These are phyloP conservation scores for Cochlearia excelsa DNA, from an alignment of 345 rosid genomes.

Conservation along the genomic window DNA sequence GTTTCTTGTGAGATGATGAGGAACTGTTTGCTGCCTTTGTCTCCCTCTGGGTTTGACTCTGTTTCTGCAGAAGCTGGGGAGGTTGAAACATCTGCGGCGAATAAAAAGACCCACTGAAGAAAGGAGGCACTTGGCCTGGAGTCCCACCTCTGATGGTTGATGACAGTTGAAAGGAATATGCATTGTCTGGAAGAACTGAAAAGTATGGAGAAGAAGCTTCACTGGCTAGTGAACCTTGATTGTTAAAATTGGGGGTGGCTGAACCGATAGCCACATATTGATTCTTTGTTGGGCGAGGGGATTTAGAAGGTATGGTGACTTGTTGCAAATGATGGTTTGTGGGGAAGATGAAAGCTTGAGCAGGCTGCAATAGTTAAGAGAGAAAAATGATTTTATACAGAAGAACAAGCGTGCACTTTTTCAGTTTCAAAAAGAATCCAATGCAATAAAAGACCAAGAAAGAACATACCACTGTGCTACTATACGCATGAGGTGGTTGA, in stretches of 20 bases:
- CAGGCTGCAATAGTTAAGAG: conserved; percentile 37
- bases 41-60: conserved; percentile 34
- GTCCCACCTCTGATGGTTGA: conserved; percentile 42
- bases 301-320: conserved; percentile 31
- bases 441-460: conserved; percentile 4
- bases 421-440: conserved; percentile 3
- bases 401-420: background rate
- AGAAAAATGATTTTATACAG: conserved; percentile 1
- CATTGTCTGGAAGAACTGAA: conserved; percentile 47
- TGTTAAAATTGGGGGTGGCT: conserved; percentile 42
- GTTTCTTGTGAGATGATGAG: conserved; percentile 48
- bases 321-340: conserved; percentile 44
- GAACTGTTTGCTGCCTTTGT: conserved; percentile 42
- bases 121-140: conserved; percentile 45
- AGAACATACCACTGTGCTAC: conserved; percentile 44
- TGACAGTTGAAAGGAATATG: conserved; percentile 43
- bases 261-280: conserved; percentile 33
- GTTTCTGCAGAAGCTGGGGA: conserved; percentile 48
- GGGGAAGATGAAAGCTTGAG: conserved; percentile 47
- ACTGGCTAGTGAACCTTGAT: conserved; percentile 44
- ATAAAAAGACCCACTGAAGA: conserved; percentile 48
- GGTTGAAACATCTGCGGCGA: conserved; percentile 53
- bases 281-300: conserved; percentile 33
- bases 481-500: conserved; percentile 36
- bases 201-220: conserved; percentile 42